phyloP scores from a whole-genome alignment of 2,329 filamentous ascomycete species.

The Hypoxylon sp. region DNA sequence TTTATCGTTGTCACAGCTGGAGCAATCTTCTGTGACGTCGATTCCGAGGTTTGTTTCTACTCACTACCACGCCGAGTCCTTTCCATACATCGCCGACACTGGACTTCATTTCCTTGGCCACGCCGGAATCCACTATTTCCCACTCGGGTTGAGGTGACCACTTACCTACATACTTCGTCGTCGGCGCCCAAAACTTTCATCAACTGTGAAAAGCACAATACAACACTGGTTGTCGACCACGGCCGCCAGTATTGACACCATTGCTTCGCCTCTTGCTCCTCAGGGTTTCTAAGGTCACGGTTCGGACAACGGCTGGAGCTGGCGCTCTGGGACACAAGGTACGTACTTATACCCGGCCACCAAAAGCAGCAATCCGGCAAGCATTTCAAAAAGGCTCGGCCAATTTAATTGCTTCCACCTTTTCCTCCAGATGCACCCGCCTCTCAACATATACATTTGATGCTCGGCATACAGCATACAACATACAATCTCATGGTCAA shows the following conservation, averaged over 20 bases:
- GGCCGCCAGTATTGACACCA: background rate
- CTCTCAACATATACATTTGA: background rate
- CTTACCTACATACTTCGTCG: background rate
- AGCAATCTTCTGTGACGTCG: background rate
- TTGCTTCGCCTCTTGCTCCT: background rate
- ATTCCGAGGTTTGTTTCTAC: background rate
- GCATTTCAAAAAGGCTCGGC: constrained; percentile 10
- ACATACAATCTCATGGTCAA: constrained; percentile 16
- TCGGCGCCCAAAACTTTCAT: background rate
- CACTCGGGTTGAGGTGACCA: background rate
- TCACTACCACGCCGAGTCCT: background rate
- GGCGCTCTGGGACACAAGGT: background rate
- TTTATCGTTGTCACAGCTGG: background rate
- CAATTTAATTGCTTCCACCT: constrained; percentile 16
- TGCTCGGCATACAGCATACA: background rate
- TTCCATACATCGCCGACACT: background rate
- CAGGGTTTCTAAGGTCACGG: background rate
- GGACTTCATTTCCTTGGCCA: background rate
- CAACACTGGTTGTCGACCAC: background rate
- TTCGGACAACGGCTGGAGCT: background rate
- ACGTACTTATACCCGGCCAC: constrained; percentile 3
- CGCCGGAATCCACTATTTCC: background rate
- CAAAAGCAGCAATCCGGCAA: constrained; percentile 2
- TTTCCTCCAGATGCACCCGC: background rate
- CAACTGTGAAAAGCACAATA: background rate